Percentiles rank a stretch among this genome's conserved stretches.
Evolutionary conservation across 306 rosid genomes (phyloP).

Genomic region (Prunus mira): DNA sequence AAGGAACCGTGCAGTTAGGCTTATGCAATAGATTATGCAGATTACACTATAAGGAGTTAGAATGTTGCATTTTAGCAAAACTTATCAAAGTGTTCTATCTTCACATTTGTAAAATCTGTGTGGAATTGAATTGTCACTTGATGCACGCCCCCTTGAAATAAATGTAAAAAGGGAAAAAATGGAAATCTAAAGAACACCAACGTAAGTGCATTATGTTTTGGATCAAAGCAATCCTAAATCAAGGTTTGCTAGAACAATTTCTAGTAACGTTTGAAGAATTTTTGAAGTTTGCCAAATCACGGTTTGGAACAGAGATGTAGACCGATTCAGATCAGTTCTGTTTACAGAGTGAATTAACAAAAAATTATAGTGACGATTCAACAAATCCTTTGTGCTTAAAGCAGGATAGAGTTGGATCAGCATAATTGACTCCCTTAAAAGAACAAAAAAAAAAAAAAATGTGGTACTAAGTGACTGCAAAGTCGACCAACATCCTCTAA

Average conservation of each 20-base stretch:
- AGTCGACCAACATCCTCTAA: conserved; percentile 9
- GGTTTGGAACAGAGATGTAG: too few species aligned
- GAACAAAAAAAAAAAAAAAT: neutral
- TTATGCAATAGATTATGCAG: neutral
- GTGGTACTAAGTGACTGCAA: neutral
- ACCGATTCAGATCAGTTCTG: too few species aligned
- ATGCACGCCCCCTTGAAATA: neutral
- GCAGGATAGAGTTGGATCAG: neutral
- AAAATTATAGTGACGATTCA: neutral
- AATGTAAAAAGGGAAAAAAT: neutral
- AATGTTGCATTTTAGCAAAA: neutral
- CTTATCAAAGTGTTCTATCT: neutral
- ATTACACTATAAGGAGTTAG: neutral
- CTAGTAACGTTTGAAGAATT: neutral
- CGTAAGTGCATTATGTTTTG: neutral
- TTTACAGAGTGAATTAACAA: neutral
- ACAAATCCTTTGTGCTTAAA: neutral
- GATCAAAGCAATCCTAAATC: neutral
- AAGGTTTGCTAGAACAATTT: neutral
- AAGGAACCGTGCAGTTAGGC: neutral
- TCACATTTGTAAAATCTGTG: neutral
- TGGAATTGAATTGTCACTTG: neutral
- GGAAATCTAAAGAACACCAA: neutral
- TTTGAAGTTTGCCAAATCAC: too few species aligned
- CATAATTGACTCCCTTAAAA: neutral